These are phyloP conservation scores for Aphanocladium album DNA, from an alignment of 2,329 filamentous ascomycete genomes.

Conservation along the genomic window DNA sequence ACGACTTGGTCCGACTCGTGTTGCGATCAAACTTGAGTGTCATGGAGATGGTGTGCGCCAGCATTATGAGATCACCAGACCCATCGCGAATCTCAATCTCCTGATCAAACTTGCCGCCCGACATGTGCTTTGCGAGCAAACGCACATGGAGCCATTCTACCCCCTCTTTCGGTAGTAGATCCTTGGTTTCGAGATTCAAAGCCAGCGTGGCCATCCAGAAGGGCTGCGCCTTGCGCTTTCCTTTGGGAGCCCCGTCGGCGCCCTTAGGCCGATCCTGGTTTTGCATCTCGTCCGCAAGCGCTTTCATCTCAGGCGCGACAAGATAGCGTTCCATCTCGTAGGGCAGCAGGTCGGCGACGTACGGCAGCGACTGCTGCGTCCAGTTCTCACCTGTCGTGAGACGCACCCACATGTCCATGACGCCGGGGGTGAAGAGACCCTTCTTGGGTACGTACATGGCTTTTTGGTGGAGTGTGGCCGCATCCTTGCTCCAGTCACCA, in stretches of 20 bases:
- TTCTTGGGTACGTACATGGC: slow-evolving; percentile 4
- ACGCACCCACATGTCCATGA: slow-evolving; percentile 56
- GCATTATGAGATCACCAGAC: slow-evolving; percentile 17
- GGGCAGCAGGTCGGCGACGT: slow-evolving; percentile 46
- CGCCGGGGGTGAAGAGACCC: slow-evolving; percentile 8
- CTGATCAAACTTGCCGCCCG: slow-evolving; percentile 66
- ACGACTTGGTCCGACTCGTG: not conserved
- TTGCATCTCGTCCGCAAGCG: not conserved
- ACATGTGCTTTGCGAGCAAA: slow-evolving; percentile 60
- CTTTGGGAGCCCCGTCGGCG: not conserved
- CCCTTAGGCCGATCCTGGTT: not conserved
- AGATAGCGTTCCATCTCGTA: slow-evolving; percentile 26
- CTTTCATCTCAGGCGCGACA: slow-evolving; percentile 41
- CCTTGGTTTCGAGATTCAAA: slow-evolving; percentile 70
- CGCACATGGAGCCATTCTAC: slow-evolving; percentile 66
- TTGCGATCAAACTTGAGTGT: slow-evolving; percentile 16
- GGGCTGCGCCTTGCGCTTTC: slow-evolving; percentile 2
- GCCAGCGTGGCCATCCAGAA: slow-evolving; percentile 70
- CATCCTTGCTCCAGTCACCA: not conserved
- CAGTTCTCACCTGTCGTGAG: slow-evolving; percentile 53
- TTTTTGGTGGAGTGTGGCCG: not conserved
- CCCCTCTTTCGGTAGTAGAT: slow-evolving; percentile 57
- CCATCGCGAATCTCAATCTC: slow-evolving; percentile 60
- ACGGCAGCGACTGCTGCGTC: slow-evolving; percentile 58
- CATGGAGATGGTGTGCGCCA: slow-evolving; percentile 10